Percentiles rank a stretch among this genome's conserved stretches.
These are phyloP conservation scores for Pterocarpus macrocarpus DNA, from an alignment of 306 rosid genomes.

Conservation along the genomic window DNA sequence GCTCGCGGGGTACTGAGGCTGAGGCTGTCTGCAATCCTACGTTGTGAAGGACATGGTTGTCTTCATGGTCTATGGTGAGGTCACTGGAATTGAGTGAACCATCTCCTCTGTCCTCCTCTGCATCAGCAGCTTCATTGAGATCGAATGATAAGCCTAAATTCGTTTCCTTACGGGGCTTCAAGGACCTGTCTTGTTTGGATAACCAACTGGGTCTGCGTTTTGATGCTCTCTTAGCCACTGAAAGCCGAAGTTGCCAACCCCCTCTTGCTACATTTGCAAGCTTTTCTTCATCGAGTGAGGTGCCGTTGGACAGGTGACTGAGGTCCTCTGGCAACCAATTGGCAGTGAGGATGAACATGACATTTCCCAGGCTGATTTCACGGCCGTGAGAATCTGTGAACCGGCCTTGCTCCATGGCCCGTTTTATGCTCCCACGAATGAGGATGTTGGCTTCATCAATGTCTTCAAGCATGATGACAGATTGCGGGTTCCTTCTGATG, in stretches of 20 bases:
- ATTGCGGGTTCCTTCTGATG: slow-evolving; percentile 75
- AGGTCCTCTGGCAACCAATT: slow-evolving; percentile 84
- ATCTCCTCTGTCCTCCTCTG: slow-evolving; percentile 73
- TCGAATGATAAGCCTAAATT: slow-evolving; percentile 69
- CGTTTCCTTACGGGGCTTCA: slow-evolving; percentile 67
- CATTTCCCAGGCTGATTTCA: slow-evolving; percentile 84
- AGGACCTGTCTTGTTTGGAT: slow-evolving; percentile 63
- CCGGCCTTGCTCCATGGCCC: slow-evolving; percentile 92
- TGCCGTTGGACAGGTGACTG: slow-evolving; percentile 60
- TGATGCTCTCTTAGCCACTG: slow-evolving; percentile 59
- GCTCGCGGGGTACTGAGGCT: slow-evolving; percentile 55
- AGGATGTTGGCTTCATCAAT: slow-evolving; percentile 74
- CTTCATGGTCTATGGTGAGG: slow-evolving; percentile 80
- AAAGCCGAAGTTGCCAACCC: slow-evolving; percentile 79
- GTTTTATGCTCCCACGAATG: slow-evolving; percentile 72
- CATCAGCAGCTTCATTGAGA: slow-evolving; percentile 81
- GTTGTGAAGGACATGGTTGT: slow-evolving; percentile 59
- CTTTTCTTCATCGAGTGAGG: slow-evolving; percentile 67
- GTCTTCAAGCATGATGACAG: slow-evolving; percentile 91
- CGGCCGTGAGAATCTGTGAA: slow-evolving; percentile 88
- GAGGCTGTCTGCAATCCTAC: neutral
- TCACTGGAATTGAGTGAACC: slow-evolving; percentile 95
- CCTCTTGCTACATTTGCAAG: slow-evolving; percentile 63
- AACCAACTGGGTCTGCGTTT: slow-evolving; percentile 81
- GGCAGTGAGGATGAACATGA: slow-evolving; percentile 83